These are phyloP conservation scores for Stromatinia cepivora DNA, from an alignment of 2,329 filamentous ascomycete genomes.

Conservation along the genomic window DNA sequence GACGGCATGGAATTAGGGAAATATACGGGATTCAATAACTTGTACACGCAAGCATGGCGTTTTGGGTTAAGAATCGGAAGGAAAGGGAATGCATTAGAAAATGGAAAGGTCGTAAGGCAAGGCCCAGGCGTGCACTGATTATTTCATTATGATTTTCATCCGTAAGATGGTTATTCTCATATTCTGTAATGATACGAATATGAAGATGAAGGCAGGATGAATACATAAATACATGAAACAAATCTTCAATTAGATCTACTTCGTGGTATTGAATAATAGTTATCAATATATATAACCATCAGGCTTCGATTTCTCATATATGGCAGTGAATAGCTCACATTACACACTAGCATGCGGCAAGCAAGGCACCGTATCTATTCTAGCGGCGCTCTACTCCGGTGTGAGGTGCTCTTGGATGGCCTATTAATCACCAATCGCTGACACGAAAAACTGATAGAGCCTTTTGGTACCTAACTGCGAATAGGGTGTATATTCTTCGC, in stretches of 20 bases:
- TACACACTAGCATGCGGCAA: too few species aligned
- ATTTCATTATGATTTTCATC: not conserved
- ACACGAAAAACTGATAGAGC: too few species aligned
- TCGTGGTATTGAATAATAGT: not conserved
- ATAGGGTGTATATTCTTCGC: too few species aligned
- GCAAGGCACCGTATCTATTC: too few species aligned
- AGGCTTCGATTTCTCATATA: not conserved
- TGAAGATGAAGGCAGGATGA: not conserved
- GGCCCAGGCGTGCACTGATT: not conserved
- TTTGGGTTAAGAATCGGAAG: not conserved
- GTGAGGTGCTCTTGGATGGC: too few species aligned
- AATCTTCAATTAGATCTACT: not conserved
- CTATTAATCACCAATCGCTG: too few species aligned
- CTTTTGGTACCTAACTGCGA: too few species aligned
- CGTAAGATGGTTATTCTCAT: not conserved
- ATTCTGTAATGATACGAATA: not conserved
- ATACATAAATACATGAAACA: not conserved
- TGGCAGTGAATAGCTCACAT: not conserved
- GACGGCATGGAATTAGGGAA: conserved; percentile 3
- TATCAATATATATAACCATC: not conserved
- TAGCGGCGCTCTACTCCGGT: too few species aligned
- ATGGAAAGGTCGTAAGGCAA: not conserved
- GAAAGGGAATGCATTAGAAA: not conserved
- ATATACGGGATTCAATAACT: not conserved
- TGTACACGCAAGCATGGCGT: conserved; percentile 7